phyloP scores from a whole-genome alignment of 306 rosid genomes.

The Cercis canadensis region DNA sequence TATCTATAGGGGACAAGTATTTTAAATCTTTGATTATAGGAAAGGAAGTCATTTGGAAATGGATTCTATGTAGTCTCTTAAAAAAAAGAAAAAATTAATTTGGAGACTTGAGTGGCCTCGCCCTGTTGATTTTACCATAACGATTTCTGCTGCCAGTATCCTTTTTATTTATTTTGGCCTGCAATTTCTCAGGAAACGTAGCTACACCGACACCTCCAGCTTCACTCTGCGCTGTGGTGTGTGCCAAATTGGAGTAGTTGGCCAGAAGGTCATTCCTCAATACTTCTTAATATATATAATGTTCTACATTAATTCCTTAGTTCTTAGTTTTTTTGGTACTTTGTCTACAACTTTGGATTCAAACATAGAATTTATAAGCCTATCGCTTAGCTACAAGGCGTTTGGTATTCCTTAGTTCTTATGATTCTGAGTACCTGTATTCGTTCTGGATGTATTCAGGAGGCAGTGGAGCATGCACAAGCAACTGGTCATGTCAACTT shows the following conservation, averaged over 20 bases:
- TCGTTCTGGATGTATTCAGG: slow-evolving; percentile 58
- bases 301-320: background rate
- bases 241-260: slow-evolving; percentile 92
- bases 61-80: background rate
- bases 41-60: slow-evolving; percentile 3
- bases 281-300: slow-evolving; percentile 19
- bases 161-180: slow-evolving; percentile 13
- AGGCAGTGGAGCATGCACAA: slow-evolving; percentile 87
- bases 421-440: slow-evolving; percentile 20
- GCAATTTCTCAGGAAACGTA: slow-evolving; percentile 68
- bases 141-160: background rate
- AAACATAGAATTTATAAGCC: too few species aligned
- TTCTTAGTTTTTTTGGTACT: too few species aligned
- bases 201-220: slow-evolving; percentile 85
- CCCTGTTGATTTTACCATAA: background rate
- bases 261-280: slow-evolving; percentile 71
- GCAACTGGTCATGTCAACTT: slow-evolving; percentile 95
- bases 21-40: background rate
- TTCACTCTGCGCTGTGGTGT: slow-evolving; percentile 97
- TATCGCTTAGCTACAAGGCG: too few species aligned
- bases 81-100: background rate
- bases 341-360: too few species aligned
- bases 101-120: background rate
- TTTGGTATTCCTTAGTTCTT: background rate
- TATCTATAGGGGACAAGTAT: background rate